A percentile compares a stretch with the other conserved stretches of the same genome.
Conservation (phyloP, 768 basidiomycete genomes). For the Trametes sanguinea region DNA sequence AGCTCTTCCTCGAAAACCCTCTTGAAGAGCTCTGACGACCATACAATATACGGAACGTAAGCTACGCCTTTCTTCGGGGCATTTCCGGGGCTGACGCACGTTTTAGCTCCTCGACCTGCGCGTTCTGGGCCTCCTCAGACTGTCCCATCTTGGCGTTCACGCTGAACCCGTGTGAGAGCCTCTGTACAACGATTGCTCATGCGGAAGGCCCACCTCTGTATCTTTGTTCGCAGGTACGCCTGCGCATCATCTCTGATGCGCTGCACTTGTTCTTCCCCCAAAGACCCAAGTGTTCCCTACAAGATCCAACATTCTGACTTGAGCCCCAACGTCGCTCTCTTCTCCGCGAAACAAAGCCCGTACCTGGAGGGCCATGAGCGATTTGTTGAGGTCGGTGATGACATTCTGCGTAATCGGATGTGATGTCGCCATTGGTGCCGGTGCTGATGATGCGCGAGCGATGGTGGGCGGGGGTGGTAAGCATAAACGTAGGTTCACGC, state of each 20-base stretch:
- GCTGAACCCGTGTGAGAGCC: background rate
- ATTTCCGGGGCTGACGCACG: conserved; percentile 32
- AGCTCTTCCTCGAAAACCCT: conserved; percentile 47
- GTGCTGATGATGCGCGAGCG: no score
- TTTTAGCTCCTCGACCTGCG: conserved; percentile 49
- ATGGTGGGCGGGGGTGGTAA: background rate
- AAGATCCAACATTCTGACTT: background rate
- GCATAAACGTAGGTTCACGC: background rate
- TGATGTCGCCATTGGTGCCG: background rate
- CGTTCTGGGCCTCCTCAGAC: background rate
- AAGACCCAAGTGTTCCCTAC: conserved; percentile 46
- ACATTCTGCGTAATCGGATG: background rate
- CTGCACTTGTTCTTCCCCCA: conserved; percentile 48
- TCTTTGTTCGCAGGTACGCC: conserved; percentile 40
- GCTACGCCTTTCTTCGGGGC: background rate
- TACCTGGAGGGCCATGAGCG: background rate
- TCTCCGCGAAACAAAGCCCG: no score
- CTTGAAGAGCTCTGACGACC: conserved; percentile 46
- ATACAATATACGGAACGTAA: background rate
- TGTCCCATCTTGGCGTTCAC: background rate
- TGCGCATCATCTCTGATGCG: conserved; percentile 44
- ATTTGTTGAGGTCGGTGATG: background rate
- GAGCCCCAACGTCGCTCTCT: no score
- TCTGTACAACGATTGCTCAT: no score
- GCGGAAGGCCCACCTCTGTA: conserved; percentile 38